Evolutionary conservation across 1,139 yeast genomes (phyloP).

Genomic region (Scheffersomyces stambukii): DNA sequence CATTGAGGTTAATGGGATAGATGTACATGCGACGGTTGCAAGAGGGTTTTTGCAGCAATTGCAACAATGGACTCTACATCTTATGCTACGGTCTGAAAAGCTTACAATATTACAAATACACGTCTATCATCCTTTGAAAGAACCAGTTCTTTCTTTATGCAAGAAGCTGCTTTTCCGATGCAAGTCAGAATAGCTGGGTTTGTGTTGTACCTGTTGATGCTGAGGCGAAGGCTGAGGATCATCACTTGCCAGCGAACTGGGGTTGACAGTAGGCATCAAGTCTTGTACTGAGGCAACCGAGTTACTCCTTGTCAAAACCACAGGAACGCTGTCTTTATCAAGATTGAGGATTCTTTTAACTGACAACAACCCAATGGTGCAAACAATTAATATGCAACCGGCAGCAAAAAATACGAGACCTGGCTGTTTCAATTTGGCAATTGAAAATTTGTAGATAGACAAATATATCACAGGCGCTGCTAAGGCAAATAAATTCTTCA

Average conservation of each 20-base stretch:
- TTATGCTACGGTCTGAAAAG: too few species aligned
- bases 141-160: constrained; percentile 8
- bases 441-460: constrained; percentile 24
- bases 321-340: constrained; percentile 7
- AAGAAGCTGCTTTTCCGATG: constrained; percentile 16
- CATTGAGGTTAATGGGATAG: constrained; percentile 52
- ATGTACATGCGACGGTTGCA: background rate
- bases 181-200: constrained; percentile 10
- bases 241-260: too few species aligned
- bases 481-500: constrained; percentile 27
- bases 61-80: too few species aligned
- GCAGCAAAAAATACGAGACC: constrained; percentile 15
- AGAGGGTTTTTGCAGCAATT: too few species aligned
- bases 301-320: constrained; percentile 15
- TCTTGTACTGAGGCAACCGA: constrained; percentile 10
- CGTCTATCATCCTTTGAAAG: constrained; percentile 2
- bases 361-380: constrained; percentile 8
- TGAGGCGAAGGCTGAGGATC: background rate
- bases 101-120: too few species aligned
- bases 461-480: constrained; percentile 25
- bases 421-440: constrained; percentile 16
- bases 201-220: constrained; percentile 2
- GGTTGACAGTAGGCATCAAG: background rate
- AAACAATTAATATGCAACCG: constrained; percentile 7
- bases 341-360: constrained; percentile 15